Evolutionary conservation across 495 filamentous ascomycete genomes (phyloP), one percentile per base, ranked within the genome.

Genomic region (Penicillium flavigenum): DNA sequence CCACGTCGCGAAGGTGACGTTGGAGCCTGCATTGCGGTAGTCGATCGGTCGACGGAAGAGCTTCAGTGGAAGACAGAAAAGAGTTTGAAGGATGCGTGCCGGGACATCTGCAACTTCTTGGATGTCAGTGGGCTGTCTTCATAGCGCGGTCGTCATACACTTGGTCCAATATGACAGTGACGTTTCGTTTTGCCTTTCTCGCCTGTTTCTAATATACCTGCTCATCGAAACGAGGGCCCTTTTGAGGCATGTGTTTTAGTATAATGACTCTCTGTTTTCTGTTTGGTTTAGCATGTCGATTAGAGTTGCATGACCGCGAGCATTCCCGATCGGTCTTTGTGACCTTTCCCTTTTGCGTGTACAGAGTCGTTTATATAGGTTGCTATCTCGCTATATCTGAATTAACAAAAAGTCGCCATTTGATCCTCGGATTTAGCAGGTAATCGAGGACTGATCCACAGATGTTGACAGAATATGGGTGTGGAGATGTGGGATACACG

Each of bases 51-150:
- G 11, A 91, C 91, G 61, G 69, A 85, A 63, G 92, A 96, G 79
- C 83, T 96, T n/a, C 75, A 83, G 17, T 96, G 92, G 92, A 91
- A 90, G 78, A 92, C 92, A 9, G 80, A 92, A 69, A 82, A 87
- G 54, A 88, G 88, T 3, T 76, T 96, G 63, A 88, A 90, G 69
- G 82, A 93, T 69, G 89, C 90, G 3, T 96, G 92, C 69, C 78
- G 81, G 57, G 90, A 92, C 71, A 79, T 96, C 54, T 96, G 91
- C 86, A 87, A 85, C 63, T 96, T 77, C 50, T 52, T 77, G 29
- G 59, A 70, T 54, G 68, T 75, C 41, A 73, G 71, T 54, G 70
- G 68, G 16, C 47, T 75, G 36, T 70, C 71, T 36, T 67, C 68
- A 46, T 62, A 61, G 47, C 24, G 42, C 36, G n/a, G 11, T n/a